Evolutionary conservation across 768 basidiomycete genomes (phyloP), one percentile per base, ranked within the genome.

Genomic region (Cubamyces lactineus): DNA sequence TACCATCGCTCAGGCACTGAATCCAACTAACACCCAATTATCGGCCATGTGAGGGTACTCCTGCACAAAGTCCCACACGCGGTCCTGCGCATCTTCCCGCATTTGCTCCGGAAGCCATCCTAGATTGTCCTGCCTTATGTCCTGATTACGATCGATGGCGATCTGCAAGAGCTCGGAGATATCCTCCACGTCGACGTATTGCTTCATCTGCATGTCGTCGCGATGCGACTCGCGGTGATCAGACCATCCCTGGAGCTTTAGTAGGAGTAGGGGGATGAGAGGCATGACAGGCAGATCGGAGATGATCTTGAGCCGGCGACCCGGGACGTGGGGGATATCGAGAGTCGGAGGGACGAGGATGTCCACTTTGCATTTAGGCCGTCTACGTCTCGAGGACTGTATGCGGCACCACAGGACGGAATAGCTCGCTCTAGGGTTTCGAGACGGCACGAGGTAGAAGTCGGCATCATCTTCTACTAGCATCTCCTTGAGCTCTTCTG

Each of bases 401-500:
- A 77, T 64, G 15, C 67, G 57, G 66, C 74, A 80, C 75, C 77
- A 81, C 1, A 82, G 68, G 1, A 81, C 76, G 28, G 71, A 66
- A 68, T 80, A 79, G 1, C 77, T 76, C 23, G 77, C 76, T 0
- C 17, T 49, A 12, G 75, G 76, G 62, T 79, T 73, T 38, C 69
- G 72, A 1, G 80, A 74, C 0, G 70, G 63, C 13, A 78, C 67
- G 57, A 78, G 72, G 67, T 73, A 78, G 65, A 81, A 83, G 4
- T 70, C 68, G 48, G 66, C 11, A 63, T 79, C 69, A 5, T 47
- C 54, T 2, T 59, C 48, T 13, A 70, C 69, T 38, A 83, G 67
- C 41, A 75, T 67, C 13, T 51, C 58, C 64, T 83, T 83, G 61
- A 84, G 73, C 7, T 69, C 65, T 67, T 80, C 80, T 41, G 70